A percentile compares a stretch with the other conserved stretches of the same genome.
phyloP scores from a whole-genome alignment of 2,329 filamentous ascomycete genomes.

The Fonsecaea pedrosoi region DNA sequence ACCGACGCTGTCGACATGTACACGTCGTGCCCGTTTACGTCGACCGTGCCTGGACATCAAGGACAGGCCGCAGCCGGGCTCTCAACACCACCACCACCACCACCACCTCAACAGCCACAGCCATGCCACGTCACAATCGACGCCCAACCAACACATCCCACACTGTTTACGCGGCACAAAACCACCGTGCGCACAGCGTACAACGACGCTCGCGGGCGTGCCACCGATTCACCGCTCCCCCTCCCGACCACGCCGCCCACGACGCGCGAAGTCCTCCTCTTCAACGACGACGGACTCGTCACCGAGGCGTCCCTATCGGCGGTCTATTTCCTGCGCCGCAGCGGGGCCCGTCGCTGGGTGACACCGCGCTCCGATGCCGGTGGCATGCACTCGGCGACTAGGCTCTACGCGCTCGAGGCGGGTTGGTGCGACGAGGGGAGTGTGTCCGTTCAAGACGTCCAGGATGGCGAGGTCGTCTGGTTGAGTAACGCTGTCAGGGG shows the following conservation, averaged over 20 bases:
- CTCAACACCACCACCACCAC: too few species aligned
- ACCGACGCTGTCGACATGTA: conserved; percentile 1
- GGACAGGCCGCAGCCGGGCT: neutral
- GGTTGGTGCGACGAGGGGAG: conserved; percentile 70
- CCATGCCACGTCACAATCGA: conserved; percentile 48
- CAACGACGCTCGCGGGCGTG: conserved; percentile 69
- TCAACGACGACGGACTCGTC: conserved; percentile 69
- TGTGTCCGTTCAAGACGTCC: conserved; percentile 54
- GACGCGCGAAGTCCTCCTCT: conserved; percentile 75
- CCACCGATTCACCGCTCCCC: conserved; percentile 53
- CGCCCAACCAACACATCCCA: conserved; percentile 56
- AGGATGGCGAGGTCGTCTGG: conserved; percentile 80
- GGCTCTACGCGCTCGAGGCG: conserved; percentile 79
- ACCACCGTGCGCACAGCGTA: conserved; percentile 79
- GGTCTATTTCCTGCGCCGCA: conserved; percentile 74
- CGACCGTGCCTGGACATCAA: conserved; percentile 1
- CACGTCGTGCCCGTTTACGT: conserved; percentile 5
- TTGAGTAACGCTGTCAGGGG: conserved; percentile 87
- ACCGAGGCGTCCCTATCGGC: conserved; percentile 89
- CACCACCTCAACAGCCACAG: too few species aligned
- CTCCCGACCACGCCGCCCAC: conserved; percentile 44
- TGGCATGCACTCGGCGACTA: conserved; percentile 81
- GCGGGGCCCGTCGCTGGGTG: conserved; percentile 67
- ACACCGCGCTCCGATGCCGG: conserved; percentile 80
- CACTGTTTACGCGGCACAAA: conserved; percentile 82